Conservation (phyloP, 371 early-diverging fungal species). For the Phascolomyces articulosus region DNA sequence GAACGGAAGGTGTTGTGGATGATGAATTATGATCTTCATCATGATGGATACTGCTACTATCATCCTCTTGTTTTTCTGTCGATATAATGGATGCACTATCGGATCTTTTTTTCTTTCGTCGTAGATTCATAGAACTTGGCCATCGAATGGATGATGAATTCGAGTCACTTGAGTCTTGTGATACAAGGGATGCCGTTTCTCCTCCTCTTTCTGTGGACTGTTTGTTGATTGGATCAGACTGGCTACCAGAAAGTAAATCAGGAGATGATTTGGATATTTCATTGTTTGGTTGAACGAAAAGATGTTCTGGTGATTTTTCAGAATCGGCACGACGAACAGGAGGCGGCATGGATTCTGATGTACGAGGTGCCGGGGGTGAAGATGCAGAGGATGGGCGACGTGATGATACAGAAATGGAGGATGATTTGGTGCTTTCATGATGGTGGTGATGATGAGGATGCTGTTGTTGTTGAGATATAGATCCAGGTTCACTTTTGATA, state of each 20-base stretch:
- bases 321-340: slow-evolving; percentile 1
- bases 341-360: slow-evolving; percentile 3
- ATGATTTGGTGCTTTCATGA: background rate
- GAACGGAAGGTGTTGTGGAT: background rate
- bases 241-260: background rate
- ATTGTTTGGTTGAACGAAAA: background rate
- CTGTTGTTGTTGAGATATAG: background rate
- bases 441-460: no score
- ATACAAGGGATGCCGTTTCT: slow-evolving; percentile 6
- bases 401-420: background rate
- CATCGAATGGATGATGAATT: slow-evolving; percentile 15
- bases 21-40: background rate
- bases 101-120: slow-evolving; percentile 13
- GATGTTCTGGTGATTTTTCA: slow-evolving; percentile 1
- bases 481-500: background rate
- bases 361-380: slow-evolving; percentile 1
- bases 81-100: slow-evolving; percentile 8
- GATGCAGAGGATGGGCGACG: slow-evolving; percentile 5
- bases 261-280: slow-evolving; percentile 13
- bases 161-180: slow-evolving; percentile 9
- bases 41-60: background rate
- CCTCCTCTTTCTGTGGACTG: background rate
- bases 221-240: background rate
- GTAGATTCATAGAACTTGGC: slow-evolving; percentile 7
- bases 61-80: background rate